phyloP scores from a whole-genome alignment of 768 basidiomycete genomes.

The Boletellus ananas region DNA sequence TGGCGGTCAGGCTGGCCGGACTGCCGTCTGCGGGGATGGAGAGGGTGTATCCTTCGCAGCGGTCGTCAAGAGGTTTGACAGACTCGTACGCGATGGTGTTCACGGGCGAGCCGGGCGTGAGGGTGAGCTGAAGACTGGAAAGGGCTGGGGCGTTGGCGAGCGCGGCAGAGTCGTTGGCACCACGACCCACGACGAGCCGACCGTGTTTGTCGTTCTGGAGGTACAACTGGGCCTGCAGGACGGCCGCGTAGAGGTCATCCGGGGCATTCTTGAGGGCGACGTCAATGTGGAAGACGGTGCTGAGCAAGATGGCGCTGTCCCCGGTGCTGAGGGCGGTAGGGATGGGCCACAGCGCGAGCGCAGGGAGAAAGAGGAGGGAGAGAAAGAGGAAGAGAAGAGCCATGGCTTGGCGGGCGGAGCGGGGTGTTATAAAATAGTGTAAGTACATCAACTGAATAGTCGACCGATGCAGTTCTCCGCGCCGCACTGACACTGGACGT shows the following conservation, averaged over 20 bases:
- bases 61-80: constrained; percentile 29
- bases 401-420: background rate
- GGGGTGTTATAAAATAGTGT: background rate
- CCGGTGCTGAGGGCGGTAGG: constrained; percentile 29
- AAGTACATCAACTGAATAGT: constrained; percentile 21
- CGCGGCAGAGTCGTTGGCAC: constrained; percentile 27
- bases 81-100: constrained; percentile 36
- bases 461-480: constrained; percentile 48
- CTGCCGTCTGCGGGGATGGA: constrained; percentile 35
- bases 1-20: constrained; percentile 38
- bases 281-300: constrained; percentile 26
- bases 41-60: constrained; percentile 46
- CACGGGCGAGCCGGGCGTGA: constrained; percentile 14
- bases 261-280: constrained; percentile 27
- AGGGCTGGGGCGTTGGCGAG: constrained; percentile 27
- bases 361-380: constrained; percentile 2
- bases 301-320: constrained; percentile 22
- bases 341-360: constrained; percentile 32
- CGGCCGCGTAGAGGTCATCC: constrained; percentile 32
- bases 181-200: constrained; percentile 41
- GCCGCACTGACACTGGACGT: constrained; percentile 49
- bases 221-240: constrained; percentile 27
- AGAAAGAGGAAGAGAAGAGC: background rate
- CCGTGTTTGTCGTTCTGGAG: constrained; percentile 36
- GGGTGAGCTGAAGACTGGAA: constrained; percentile 25